Conservation (phyloP, 2,329 filamentous ascomycete genomes). For the Hypoxylon sp. region DNA sequence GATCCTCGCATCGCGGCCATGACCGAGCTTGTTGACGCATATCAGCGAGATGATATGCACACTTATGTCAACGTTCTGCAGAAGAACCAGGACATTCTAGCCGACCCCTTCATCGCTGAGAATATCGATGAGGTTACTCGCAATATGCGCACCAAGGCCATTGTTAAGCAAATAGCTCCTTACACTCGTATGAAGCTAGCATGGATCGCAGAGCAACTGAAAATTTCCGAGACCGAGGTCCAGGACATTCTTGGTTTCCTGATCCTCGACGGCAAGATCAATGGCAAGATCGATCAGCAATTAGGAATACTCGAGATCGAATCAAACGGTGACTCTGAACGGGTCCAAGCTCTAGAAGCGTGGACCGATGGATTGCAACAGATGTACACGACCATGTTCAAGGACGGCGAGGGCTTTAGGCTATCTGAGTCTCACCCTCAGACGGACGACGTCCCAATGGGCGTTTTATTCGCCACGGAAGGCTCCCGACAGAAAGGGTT, state of each 20-base stretch:
- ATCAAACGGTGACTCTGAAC: conserved; percentile 75
- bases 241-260: conserved; percentile 96
- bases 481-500: conserved; percentile 6
- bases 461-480: conserved; percentile 19
- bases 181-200: conserved; percentile 90
- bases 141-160: conserved; percentile 96
- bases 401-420: conserved; percentile 61
- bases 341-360: conserved; percentile 74
- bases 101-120: conserved; percentile 95
- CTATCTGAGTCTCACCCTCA: conserved; percentile 29
- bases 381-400: conserved; percentile 77
- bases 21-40: conserved; percentile 96
- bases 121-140: conserved; percentile 99
- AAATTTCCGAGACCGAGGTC: conserved; percentile 88
- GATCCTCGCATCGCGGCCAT: conserved; percentile 95
- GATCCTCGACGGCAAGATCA: conserved; percentile 88
- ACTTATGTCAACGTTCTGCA: conserved; percentile 88
- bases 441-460: conserved; percentile 27
- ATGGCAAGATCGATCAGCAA: conserved; percentile 89
- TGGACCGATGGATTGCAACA: conserved; percentile 75
- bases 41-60: conserved; percentile 94
- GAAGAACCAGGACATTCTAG: conserved; percentile 86
- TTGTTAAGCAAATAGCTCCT: conserved; percentile 90
- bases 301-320: conserved; percentile 84
- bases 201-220: conserved; percentile 88